Base-by-base conservation (phyloP, 805 yeast genomes). In the Candida silvicultrix region DNA sequence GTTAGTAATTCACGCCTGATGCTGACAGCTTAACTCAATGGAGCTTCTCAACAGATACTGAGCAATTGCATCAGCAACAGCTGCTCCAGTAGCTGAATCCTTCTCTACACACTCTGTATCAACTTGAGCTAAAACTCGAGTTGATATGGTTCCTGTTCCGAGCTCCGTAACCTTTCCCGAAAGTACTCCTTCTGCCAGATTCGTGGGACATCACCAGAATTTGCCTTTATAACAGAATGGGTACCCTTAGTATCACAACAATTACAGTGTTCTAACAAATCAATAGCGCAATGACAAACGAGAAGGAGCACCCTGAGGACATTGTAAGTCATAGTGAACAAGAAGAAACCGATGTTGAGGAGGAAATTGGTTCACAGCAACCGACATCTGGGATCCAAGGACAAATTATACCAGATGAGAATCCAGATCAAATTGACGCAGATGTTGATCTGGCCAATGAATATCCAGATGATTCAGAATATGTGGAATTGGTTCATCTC, bases 401-500 rank as follows among this genome's bases (percentile, higher is more conserved):
- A 2, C 50, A 51, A 18, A 50, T 63, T 14, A 47, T 67, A 8
- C 67, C 65, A 9, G 75, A 70, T 49, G 60, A 62, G 1, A 58
- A 62, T 6, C 51, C 67, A 6, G 85, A 84, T 38, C 66, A 67
- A 29, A 76, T 85, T 39, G 85, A 79, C 9, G 81, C 89, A 0
- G 96, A 88, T 64, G 70, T 64, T 8, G 89, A 85, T 45, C 64
- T 86, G 44, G 75, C 89, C 0, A 66, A 64, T 5, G 83, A 74
- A 45, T 41, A 54, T 20, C 79, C 78, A 0, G 68, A 70, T n/a
- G 85, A 85, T 51, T 67, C 78, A 0, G 81, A 75, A 22, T 73
- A 72, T 28, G 67, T 87, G 32, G 89, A 84, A 44, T 65, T 88
- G 51, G 70, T 84, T 18, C 95, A 88, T 59, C 65, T 84, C 59